A percentile compares a stretch with the other conserved stretches of the same genome.
Conservation (phyloP, 192 early-diverging fungal genomes). For the Haplosporangium gracile region DNA sequence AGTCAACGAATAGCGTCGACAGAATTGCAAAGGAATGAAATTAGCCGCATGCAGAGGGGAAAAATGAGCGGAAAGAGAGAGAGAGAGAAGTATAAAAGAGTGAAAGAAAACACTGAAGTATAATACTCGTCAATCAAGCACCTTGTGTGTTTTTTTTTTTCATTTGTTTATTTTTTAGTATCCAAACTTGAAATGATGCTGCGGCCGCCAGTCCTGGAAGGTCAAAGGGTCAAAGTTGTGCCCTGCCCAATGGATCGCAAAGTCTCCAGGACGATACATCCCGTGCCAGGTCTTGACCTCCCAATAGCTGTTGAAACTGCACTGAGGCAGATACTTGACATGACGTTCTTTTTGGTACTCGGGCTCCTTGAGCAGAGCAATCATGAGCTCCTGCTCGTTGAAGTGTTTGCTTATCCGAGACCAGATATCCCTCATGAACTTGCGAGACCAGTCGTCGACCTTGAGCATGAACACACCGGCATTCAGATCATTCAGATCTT, state of each 20-base stretch:
- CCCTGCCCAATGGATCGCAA: conserved; percentile 33
- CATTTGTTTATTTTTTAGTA: neutral
- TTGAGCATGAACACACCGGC: conserved; percentile 68
- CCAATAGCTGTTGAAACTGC: conserved; percentile 43
- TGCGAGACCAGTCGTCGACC: conserved; percentile 60
- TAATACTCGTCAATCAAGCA: too few species aligned
- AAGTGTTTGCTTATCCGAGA: neutral
- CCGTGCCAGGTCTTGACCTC: conserved; percentile 8
- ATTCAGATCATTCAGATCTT: conserved; percentile 54
- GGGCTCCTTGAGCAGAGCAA: conserved; percentile 12
- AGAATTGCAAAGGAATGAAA: too few species aligned
- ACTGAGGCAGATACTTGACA: conserved; percentile 36
- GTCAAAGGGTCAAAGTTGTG: conserved; percentile 11
- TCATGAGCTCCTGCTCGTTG: conserved; percentile 41
- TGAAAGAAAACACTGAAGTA: too few species aligned
- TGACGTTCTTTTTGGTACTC: neutral
- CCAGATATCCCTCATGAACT: conserved; percentile 54
- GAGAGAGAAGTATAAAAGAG: too few species aligned
- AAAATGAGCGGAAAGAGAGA: too few species aligned
- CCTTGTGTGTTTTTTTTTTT: neutral
- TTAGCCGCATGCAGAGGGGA: too few species aligned
- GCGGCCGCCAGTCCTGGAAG: neutral
- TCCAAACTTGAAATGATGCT: neutral
- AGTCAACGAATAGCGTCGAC: too few species aligned
- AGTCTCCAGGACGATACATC: conserved; percentile 37